Evolutionary conservation across 2,329 filamentous ascomycete genomes (phyloP).

Genomic region (Exophiala bonariae): DNA sequence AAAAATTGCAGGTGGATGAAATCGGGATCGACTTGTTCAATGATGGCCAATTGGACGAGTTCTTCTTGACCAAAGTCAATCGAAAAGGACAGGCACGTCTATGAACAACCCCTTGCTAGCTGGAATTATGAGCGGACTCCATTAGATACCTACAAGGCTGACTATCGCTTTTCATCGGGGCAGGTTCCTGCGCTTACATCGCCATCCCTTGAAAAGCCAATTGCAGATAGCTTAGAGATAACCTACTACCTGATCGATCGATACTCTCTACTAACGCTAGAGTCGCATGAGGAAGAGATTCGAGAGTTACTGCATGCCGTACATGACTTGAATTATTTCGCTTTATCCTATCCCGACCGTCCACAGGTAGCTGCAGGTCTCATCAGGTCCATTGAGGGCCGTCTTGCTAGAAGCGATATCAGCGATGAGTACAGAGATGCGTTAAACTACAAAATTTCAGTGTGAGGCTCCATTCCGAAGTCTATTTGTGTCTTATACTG

Average conservation of each 20-base stretch:
- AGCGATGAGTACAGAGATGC: conserved; percentile 9
- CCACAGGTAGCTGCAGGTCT: not conserved
- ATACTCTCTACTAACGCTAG: conserved; percentile 3
- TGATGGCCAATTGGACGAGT: conserved; percentile 6
- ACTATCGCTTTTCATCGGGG: not conserved
- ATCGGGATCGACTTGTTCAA: conserved; percentile 4
- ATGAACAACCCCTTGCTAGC: too few relatives aligned
- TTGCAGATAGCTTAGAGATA: conserved; percentile 14
- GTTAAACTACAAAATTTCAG: conserved; percentile 8
- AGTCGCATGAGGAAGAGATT: conserved; percentile 2
- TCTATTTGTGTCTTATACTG: not conserved
- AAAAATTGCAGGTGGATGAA: not conserved
- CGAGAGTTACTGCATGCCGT: conserved; percentile 4
- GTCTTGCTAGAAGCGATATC: not conserved
- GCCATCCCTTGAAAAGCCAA: conserved; percentile 4
- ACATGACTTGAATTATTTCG: conserved; percentile 14
- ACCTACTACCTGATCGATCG: conserved; percentile 10
- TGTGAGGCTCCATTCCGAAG: not conserved
- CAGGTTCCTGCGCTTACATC: conserved; percentile 6
- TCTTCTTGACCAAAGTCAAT: conserved; percentile 9
- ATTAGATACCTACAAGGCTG: too few relatives aligned
- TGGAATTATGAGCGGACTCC: not conserved
- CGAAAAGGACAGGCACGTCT: conserved; percentile 13
- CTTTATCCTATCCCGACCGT: not conserved
- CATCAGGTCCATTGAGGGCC: not conserved